These are phyloP conservation scores for Epichloe uncinata DNA, from an alignment of 2,329 filamentous ascomycete genomes.

Conservation along the genomic window DNA sequence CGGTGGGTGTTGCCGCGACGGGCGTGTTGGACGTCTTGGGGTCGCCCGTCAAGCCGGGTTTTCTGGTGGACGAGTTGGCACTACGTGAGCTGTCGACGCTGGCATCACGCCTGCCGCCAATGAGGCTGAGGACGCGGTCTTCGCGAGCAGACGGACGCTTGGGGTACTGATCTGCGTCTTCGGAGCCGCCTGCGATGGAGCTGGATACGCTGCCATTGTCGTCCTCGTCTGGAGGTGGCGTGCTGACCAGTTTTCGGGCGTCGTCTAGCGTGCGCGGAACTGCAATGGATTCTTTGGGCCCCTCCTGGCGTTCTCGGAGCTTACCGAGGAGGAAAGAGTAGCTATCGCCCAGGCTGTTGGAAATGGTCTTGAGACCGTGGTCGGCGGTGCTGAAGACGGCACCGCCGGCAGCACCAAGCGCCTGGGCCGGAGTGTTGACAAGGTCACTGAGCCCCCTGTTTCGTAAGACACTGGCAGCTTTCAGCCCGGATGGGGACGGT, in stretches of 20 bases:
- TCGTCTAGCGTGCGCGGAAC: slow-evolving; percentile 89
- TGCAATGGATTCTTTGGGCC: slow-evolving; percentile 32
- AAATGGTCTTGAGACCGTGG: slow-evolving; percentile 82
- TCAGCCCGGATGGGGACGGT: slow-evolving; percentile 28
- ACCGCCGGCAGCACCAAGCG: slow-evolving; percentile 71
- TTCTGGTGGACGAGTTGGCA: slow-evolving; percentile 49
- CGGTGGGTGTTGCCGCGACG: slow-evolving; percentile 29
- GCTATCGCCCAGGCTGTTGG: slow-evolving; percentile 78
- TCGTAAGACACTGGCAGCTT: slow-evolving; percentile 37
- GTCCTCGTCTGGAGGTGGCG: slow-evolving; percentile 50
- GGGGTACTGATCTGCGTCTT: slow-evolving; percentile 18
- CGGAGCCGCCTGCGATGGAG: slow-evolving; percentile 30
- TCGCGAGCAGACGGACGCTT: slow-evolving; percentile 29
- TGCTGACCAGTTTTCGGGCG: slow-evolving; percentile 74
- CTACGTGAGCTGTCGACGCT: slow-evolving; percentile 64
- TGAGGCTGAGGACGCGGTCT: slow-evolving; percentile 56
- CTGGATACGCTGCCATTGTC: slow-evolving; percentile 47
- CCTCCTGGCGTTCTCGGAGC: slow-evolving; percentile 55
- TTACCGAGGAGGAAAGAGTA: slow-evolving; percentile 89
- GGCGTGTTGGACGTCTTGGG: slow-evolving; percentile 11
- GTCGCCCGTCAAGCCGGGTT: slow-evolving; percentile 37
- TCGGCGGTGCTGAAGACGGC: slow-evolving; percentile 80
- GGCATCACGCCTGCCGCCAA: slow-evolving; percentile 61
- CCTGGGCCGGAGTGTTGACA: slow-evolving; percentile 71
- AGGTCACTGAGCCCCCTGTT: slow-evolving; percentile 71